phyloP scores from a whole-genome alignment of 1,284 basidiomycete genomes.

The Heimioporus punctisporus region DNA sequence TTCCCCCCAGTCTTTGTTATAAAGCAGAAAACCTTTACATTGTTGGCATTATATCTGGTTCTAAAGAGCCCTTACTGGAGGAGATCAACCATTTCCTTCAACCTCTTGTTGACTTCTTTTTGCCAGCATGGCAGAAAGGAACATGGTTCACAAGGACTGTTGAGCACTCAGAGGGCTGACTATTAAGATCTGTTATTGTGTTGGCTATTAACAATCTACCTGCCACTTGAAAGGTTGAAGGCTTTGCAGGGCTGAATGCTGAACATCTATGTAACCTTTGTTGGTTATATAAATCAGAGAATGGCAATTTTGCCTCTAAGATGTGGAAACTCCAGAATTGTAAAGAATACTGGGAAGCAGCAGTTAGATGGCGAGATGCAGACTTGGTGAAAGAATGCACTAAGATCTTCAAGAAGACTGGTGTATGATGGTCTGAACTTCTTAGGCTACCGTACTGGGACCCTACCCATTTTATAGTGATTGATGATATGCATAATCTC shows the following conservation, averaged over 20 bases:
- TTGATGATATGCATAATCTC: slow-evolving; percentile 26
- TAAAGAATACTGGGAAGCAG: neutral
- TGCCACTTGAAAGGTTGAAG: neutral
- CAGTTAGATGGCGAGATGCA: neutral
- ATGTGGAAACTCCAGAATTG: neutral
- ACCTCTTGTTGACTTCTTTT: slow-evolving; percentile 29
- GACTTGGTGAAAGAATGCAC: neutral
- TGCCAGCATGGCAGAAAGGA: slow-evolving; percentile 10
- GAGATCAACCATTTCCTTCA: too few species aligned
- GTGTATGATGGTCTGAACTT: slow-evolving; percentile 36
- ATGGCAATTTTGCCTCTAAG: neutral
- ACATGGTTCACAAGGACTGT: neutral
- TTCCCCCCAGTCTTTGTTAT: slow-evolving; percentile 7
- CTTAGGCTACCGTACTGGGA: slow-evolving; percentile 41
- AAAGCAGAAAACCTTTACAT: neutral
- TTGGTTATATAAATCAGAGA: neutral
- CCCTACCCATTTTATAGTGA: slow-evolving; percentile 21
- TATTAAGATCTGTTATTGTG: slow-evolving; percentile 1
- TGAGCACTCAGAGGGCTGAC: neutral
- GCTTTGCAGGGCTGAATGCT: neutral
- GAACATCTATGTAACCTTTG: neutral
- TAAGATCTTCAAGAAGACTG: neutral
- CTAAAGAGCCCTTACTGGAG: too few species aligned
- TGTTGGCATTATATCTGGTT: neutral
- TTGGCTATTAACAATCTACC: neutral